A percentile compares a stretch with the other conserved stretches of the same genome.
phyloP scores from a whole-genome alignment of 768 basidiomycete genomes.

The Udeniomyces megalosporus region DNA sequence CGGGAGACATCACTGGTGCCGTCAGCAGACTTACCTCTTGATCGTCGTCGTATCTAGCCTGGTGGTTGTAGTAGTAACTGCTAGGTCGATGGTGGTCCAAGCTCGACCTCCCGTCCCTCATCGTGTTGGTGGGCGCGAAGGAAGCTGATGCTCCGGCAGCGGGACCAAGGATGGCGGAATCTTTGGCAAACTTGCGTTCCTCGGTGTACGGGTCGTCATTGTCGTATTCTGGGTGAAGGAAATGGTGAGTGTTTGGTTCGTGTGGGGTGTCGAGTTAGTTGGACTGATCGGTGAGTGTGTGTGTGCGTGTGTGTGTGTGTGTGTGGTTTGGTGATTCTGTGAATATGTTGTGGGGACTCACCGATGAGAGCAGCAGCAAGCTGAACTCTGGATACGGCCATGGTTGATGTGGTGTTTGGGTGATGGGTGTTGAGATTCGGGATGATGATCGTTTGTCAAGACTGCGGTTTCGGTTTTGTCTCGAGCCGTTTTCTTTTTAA shows the following conservation, averaged over 20 bases:
- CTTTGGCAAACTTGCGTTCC: not conserved
- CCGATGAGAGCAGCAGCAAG: conserved; percentile 14
- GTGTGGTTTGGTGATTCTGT: not conserved
- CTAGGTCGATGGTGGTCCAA: not conserved
- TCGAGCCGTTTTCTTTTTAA: too few relatives aligned
- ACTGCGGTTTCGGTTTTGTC: too few relatives aligned
- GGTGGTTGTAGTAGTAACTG: too few relatives aligned
- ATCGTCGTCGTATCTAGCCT: too few relatives aligned
- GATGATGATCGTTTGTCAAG: too few relatives aligned
- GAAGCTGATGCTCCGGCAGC: not conserved
- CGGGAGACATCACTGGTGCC: too few relatives aligned
- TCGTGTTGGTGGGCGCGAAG: not conserved
- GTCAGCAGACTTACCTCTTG: too few relatives aligned
- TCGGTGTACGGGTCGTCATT: conserved; percentile 5
- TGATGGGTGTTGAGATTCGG: too few relatives aligned
- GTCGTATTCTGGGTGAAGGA: conserved; percentile 10
- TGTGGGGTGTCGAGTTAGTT: too few relatives aligned
- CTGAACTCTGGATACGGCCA: conserved; percentile 6
- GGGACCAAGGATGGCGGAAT: conserved; percentile 12
- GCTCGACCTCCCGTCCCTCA: not conserved
- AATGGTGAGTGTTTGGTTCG: too few relatives aligned
- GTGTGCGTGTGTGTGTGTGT: too few relatives aligned
- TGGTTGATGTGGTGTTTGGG: not conserved
- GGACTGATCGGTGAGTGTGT: too few relatives aligned
- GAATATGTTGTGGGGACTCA: not conserved